These are phyloP conservation scores for Suillus spraguei DNA, from an alignment of 768 basidiomycete species.

Conservation along the genomic window DNA sequence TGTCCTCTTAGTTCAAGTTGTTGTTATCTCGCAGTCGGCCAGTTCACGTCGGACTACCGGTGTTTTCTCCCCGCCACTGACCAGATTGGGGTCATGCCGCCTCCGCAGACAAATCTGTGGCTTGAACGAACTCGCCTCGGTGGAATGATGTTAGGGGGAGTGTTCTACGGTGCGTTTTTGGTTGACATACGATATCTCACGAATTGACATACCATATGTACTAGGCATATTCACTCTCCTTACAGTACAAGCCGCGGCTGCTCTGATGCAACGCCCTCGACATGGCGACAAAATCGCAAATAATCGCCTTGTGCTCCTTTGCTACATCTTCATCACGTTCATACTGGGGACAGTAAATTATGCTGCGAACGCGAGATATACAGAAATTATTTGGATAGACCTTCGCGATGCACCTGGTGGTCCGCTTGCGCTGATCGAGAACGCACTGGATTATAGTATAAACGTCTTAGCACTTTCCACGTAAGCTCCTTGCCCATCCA, in stretches of 20 bases:
- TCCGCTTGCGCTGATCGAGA: conserved; percentile 19
- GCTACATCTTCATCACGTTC: conserved; percentile 31
- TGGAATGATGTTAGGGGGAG: conserved; percentile 23
- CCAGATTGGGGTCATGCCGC: conserved; percentile 15
- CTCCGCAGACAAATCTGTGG: conserved; percentile 26
- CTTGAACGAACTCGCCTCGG: conserved; percentile 29
- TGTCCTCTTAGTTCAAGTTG: conserved; percentile 25
- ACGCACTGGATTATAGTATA: conserved; percentile 20
- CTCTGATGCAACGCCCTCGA: conserved; percentile 14
- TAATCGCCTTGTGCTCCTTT: conserved; percentile 16
- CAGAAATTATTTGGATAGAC: conserved; percentile 36
- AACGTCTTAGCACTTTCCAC: conserved; percentile 24
- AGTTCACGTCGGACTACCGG: conserved; percentile 7
- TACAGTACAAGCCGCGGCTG: conserved; percentile 20
- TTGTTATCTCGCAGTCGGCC: not conserved
- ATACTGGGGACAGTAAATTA: conserved; percentile 30
- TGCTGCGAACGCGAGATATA: conserved; percentile 30
- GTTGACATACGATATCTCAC: not conserved
- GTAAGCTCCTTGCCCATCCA: conserved; percentile 12
- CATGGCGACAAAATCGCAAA: not conserved
- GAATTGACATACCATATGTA: not conserved
- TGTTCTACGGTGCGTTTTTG: conserved; percentile 25
- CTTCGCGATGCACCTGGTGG: conserved; percentile 22
- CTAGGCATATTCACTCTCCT: conserved; percentile 26
- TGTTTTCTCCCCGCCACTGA: not conserved